Percentiles rank a stretch among this genome's conserved stretches.
These are phyloP conservation scores for Phylloporus sp. DNA, from an alignment of 768 basidiomycete species.

Conservation along the genomic window DNA sequence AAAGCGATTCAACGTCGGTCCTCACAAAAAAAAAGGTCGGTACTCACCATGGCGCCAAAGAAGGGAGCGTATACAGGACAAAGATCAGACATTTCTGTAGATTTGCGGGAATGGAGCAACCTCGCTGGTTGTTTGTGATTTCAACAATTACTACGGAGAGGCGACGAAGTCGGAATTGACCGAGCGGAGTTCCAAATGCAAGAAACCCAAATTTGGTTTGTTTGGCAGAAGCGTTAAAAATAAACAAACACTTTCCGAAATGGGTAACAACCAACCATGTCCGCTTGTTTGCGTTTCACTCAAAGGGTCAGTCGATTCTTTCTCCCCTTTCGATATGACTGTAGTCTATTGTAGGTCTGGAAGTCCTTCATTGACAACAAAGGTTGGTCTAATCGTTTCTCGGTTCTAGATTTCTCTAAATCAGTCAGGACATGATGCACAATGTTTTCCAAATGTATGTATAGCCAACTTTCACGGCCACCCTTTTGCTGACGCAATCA, in stretches of 20 bases:
- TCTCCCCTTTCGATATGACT: background rate
- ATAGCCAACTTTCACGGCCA: background rate
- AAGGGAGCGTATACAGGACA: constrained; percentile 97
- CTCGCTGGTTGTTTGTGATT: constrained; percentile 4
- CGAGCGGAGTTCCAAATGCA: constrained; percentile 23
- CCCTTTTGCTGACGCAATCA: background rate
- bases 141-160: constrained; percentile 5
- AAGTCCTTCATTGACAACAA: constrained; percentile 72
- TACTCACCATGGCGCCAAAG: constrained; percentile 91
- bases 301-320: constrained; percentile 41
- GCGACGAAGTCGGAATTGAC: constrained; percentile 13
- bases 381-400: constrained; percentile 40
- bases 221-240: constrained; percentile 30
- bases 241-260: constrained; percentile 26
- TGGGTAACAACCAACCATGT: constrained; percentile 34
- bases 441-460: constrained; percentile 74
- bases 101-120: background rate
- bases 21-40: background rate
- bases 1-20: constrained; percentile 11
- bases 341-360: constrained; percentile 53
- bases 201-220: constrained; percentile 7
- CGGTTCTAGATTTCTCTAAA: background rate
- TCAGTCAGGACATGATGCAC: constrained; percentile 66
- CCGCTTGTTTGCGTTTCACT: constrained; percentile 71
- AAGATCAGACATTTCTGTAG: constrained; percentile 60